Conservation (phyloP, 805 yeast species). For the Zygotorulaspora danielsina region DNA sequence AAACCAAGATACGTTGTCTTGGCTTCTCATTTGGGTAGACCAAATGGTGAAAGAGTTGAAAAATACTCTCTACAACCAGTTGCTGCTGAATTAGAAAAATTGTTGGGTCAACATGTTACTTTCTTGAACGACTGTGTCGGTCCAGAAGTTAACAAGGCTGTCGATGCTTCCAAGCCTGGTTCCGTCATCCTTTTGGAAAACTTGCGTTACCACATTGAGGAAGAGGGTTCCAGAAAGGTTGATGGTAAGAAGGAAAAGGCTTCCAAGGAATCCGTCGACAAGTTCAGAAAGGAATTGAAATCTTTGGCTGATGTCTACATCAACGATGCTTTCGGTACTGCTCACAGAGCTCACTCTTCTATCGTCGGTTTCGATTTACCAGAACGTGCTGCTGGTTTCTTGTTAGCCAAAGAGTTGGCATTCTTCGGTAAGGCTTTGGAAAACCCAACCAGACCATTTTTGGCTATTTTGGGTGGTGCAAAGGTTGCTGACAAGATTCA, state of each 20-base stretch:
- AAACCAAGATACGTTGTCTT: slow-evolving; percentile 87
- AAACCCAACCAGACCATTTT: slow-evolving; percentile 96
- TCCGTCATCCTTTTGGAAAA: slow-evolving; percentile 89
- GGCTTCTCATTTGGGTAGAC: slow-evolving; percentile 99
- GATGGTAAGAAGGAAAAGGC: slow-evolving; percentile 95
- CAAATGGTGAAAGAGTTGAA: slow-evolving; percentile 84
- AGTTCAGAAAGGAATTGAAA: slow-evolving; percentile 86
- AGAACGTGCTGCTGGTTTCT: slow-evolving; percentile 98
- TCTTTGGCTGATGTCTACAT: slow-evolving; percentile 94
- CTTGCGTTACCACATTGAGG: slow-evolving; percentile 97
- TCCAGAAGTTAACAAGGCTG: slow-evolving; percentile 75
- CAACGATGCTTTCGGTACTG: slow-evolving; percentile 98
- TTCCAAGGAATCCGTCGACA: slow-evolving; percentile 72
- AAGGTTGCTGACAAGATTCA: slow-evolving; percentile 98
- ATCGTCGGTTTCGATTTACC: slow-evolving; percentile 97
- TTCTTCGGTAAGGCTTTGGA: slow-evolving; percentile 98
- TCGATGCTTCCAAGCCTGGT: slow-evolving; percentile 70
- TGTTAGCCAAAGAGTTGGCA: slow-evolving; percentile 93
- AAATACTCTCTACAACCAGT: slow-evolving; percentile 94
- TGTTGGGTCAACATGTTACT: slow-evolving; percentile 68
- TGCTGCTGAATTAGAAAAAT: slow-evolving; percentile 77
- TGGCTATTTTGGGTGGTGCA: slow-evolving; percentile 99
- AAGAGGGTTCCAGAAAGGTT: slow-evolving; percentile 89
- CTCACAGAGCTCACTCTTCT: slow-evolving; percentile 99
- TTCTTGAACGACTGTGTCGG: slow-evolving; percentile 95